phyloP scores from a whole-genome alignment of 116 monocot species.

The Dioscorea cayenensis region DNA sequence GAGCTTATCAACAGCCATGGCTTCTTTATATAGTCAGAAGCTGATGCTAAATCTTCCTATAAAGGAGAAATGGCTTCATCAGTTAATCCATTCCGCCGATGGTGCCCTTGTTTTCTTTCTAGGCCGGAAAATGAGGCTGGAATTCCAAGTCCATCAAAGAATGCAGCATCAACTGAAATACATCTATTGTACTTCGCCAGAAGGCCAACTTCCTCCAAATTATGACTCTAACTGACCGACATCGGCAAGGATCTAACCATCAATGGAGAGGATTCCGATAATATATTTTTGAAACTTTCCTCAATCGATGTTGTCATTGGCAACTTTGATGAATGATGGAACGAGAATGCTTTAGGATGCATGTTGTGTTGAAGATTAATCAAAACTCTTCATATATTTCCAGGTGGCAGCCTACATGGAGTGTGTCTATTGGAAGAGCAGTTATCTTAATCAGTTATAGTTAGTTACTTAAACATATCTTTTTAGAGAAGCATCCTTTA shows the following conservation, averaged over 20 bases:
- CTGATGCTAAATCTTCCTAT: slow-evolving; percentile 41
- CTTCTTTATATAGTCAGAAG: slow-evolving; percentile 33
- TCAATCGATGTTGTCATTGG: no score
- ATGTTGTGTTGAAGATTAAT: no score
- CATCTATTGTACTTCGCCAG: slow-evolving; percentile 21
- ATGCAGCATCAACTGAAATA: slow-evolving; percentile 71
- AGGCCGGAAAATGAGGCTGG: background rate
- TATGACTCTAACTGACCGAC: background rate
- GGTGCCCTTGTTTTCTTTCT: slow-evolving; percentile 12
- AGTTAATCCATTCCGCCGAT: slow-evolving; percentile 42
- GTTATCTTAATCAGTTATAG: no score
- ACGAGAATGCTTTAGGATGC: no score
- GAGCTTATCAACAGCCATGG: slow-evolving; percentile 56
- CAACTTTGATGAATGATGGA: no score
- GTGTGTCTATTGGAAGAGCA: no score
- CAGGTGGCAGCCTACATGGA: no score
- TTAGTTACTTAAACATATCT: no score
- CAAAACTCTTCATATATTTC: no score
- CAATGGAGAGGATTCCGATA: slow-evolving; percentile 66
- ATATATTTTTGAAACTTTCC: no score
- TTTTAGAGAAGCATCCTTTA: no score
- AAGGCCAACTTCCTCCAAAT: background rate
- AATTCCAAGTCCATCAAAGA: slow-evolving; percentile 54
- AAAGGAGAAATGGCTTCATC: slow-evolving; percentile 48
- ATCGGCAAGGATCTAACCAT: slow-evolving; percentile 9